These are phyloP conservation scores for Backusella tuberculispora DNA, from an alignment of 192 early-diverging fungal species.

Conservation along the genomic window DNA sequence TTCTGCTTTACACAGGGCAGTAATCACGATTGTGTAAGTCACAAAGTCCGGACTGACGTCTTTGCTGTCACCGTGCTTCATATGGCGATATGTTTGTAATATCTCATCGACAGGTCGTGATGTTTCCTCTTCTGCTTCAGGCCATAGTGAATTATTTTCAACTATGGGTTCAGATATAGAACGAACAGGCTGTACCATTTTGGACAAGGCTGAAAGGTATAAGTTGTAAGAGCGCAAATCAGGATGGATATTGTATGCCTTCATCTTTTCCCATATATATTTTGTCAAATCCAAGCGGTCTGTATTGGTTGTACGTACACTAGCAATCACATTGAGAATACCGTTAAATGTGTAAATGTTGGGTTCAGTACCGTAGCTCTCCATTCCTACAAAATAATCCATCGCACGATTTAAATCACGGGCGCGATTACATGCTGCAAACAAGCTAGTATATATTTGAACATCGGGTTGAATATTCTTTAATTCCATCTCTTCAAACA, in stretches of 20 bases:
- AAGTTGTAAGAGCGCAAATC: slow-evolving; percentile 32
- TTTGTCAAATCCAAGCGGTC: background rate
- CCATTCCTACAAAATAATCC: slow-evolving; percentile 34
- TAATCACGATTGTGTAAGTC: slow-evolving; percentile 40
- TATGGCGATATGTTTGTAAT: slow-evolving; percentile 21
- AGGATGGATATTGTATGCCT: background rate
- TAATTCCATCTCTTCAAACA: slow-evolving; percentile 43
- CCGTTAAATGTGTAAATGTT: slow-evolving; percentile 32
- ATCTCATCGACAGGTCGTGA: slow-evolving; percentile 21
- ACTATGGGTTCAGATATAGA: background rate
- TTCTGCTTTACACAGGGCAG: slow-evolving; percentile 6
- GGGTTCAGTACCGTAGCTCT: slow-evolving; percentile 11
- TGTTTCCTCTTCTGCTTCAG: background rate
- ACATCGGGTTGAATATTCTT: slow-evolving; percentile 26
- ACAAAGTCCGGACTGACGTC: slow-evolving; percentile 29
- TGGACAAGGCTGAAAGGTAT: slow-evolving; percentile 23
- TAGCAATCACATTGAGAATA: slow-evolving; percentile 22
- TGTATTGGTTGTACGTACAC: background rate
- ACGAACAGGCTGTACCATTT: slow-evolving; percentile 4
- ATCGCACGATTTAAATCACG: slow-evolving; percentile 22
- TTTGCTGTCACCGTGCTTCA: background rate
- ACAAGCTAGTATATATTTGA: slow-evolving; percentile 31
- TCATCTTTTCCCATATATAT: slow-evolving; percentile 30
- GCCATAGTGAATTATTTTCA: slow-evolving; percentile 5
- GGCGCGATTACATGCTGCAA: background rate